Evolutionary conservation across 495 filamentous ascomycete species (phyloP).

Genomic region (Annulohypoxylon stygium): DNA sequence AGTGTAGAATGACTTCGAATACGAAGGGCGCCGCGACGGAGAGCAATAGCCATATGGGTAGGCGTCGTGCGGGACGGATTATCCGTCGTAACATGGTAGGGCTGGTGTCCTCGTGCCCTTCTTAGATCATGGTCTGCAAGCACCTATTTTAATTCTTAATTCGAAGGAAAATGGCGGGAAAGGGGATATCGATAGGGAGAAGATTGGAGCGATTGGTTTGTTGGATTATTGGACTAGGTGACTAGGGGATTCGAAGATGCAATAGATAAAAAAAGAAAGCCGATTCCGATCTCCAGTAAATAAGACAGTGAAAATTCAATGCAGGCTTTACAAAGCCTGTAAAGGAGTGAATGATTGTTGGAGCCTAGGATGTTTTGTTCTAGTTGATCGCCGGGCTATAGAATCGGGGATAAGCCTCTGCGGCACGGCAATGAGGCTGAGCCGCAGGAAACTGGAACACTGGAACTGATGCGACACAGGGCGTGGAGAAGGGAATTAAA

Average conservation of each 20-base stretch:
- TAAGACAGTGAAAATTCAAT: slow-evolving; percentile 16
- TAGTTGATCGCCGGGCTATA: slow-evolving; percentile 32
- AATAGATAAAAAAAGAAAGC: slow-evolving; percentile 8
- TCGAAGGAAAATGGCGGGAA: slow-evolving; percentile 24
- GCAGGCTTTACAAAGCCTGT: slow-evolving; percentile 20
- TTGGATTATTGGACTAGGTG: slow-evolving; percentile 26
- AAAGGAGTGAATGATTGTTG: slow-evolving; percentile 32
- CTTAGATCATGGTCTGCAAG: slow-evolving; percentile 41
- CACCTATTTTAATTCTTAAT: slow-evolving; percentile 6
- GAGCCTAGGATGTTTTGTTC: slow-evolving; percentile 24
- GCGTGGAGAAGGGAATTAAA: slow-evolving; percentile 43
- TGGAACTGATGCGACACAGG: slow-evolving; percentile 32
- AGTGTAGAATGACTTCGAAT: slow-evolving; percentile 49
- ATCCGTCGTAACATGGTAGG: slow-evolving; percentile 53
- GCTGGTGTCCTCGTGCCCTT: slow-evolving; percentile 29
- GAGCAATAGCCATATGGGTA: slow-evolving; percentile 49
- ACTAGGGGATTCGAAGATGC: slow-evolving; percentile 3
- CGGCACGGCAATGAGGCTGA: slow-evolving; percentile 37
- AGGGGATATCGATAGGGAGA: slow-evolving; percentile 34
- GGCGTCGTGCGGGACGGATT: slow-evolving; percentile 50
- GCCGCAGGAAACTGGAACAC: slow-evolving; percentile 21
- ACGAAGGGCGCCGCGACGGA: slow-evolving; percentile 45
- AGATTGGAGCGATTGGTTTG: slow-evolving; percentile 30
- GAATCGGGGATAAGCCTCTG: slow-evolving; percentile 41
- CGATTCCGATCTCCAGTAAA: neutral